Conservation (phyloP, 78 protist species). For the Cavenderia fasciculata region DNA sequence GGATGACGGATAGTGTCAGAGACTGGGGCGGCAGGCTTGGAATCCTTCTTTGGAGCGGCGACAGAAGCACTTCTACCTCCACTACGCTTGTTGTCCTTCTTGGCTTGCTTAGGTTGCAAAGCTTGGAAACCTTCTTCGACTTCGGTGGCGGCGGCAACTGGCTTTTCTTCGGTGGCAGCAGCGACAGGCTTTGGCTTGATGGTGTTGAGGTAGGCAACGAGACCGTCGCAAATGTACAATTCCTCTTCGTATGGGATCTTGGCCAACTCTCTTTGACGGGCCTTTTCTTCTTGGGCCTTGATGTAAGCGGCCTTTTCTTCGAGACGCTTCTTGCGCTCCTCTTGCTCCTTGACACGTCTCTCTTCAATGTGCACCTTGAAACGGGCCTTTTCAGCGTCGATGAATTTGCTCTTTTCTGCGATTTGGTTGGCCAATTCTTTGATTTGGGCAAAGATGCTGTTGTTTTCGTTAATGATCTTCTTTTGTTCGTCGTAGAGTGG, state of each 20-base stretch:
- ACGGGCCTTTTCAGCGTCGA: not conserved
- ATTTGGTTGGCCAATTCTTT: not conserved
- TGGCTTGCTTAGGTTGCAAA: not conserved
- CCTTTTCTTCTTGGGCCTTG: no score
- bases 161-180: not conserved
- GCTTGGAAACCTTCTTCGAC: slow-evolving; percentile 21
- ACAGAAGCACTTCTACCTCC: no score
- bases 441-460: not conserved
- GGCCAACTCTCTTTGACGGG: slow-evolving; percentile 3
- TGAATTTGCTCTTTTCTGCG: not conserved
- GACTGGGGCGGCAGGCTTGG: not conserved
- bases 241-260: slow-evolving; percentile 46
- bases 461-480: no score
- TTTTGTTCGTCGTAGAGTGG: not conserved
- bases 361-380: slow-evolving; percentile 1
- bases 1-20: slow-evolving; percentile 43
- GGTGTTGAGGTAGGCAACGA: not conserved
- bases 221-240: slow-evolving; percentile 9
- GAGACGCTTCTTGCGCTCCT: no score
- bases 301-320: no score
- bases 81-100: not conserved
- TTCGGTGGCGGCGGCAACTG: not conserved
- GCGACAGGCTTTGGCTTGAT: slow-evolving; percentile 30
- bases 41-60: not conserved
- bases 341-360: not conserved